phyloP scores from a whole-genome alignment of 192 early-diverging fungal genomes.

The Backusella psychrophila region DNA sequence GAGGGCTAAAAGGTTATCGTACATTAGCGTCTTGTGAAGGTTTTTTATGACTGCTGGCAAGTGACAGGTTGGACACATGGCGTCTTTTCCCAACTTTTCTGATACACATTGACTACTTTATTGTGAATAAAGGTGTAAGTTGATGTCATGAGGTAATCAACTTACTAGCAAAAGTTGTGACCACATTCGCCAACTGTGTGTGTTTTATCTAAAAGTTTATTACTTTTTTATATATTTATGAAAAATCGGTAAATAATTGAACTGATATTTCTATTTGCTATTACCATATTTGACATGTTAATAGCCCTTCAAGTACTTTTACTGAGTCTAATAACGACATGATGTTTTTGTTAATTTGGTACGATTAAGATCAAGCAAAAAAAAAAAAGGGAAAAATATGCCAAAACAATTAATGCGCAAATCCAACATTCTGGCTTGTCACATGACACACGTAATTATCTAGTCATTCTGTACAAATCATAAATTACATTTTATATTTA shows the following conservation, averaged over 20 bases:
- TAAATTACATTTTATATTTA: too few species aligned
- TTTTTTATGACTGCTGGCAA: background rate
- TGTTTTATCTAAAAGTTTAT: background rate
- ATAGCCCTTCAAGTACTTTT: background rate
- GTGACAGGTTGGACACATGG: background rate
- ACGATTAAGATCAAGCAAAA: background rate
- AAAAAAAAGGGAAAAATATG: background rate
- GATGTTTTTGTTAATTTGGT: background rate
- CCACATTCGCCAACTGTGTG: background rate
- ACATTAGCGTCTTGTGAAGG: background rate
- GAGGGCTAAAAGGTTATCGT: background rate
- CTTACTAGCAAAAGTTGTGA: constrained; percentile 7
- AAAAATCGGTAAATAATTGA: background rate
- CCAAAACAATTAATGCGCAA: background rate
- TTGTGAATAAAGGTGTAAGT: background rate
- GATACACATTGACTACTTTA: background rate
- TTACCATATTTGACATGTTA: background rate
- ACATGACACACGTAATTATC: background rate
- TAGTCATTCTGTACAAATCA: too few species aligned
- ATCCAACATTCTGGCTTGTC: background rate
- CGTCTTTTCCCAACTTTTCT: background rate
- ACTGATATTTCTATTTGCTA: background rate
- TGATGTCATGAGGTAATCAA: background rate
- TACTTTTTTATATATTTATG: background rate
- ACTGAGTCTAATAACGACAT: background rate